These are phyloP conservation scores for Quercus robur DNA, from an alignment of 306 rosid species.

Conservation along the genomic window DNA sequence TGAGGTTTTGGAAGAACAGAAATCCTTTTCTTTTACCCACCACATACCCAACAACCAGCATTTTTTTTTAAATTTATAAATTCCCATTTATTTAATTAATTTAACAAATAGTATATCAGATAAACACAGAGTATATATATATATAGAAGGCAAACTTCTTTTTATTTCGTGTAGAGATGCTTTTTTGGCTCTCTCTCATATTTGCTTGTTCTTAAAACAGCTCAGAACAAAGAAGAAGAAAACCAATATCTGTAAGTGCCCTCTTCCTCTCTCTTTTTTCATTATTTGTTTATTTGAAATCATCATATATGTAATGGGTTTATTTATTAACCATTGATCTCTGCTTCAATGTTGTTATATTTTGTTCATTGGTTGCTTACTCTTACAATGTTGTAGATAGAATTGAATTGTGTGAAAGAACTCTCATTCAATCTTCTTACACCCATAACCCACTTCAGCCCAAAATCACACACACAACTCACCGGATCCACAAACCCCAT, in stretches of 20 bases:
- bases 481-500: too few relatives aligned
- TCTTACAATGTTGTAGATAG: neutral
- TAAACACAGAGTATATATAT: neutral
- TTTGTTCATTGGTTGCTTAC: neutral
- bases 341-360: too few relatives aligned
- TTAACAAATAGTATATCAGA: neutral
- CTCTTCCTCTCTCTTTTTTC: slow-evolving; percentile 12
- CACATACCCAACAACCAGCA: slow-evolving; percentile 31
- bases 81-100: neutral
- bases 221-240: neutral
- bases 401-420: neutral
- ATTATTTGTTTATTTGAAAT: neutral
- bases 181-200: slow-evolving; percentile 27
- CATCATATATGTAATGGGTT: neutral
- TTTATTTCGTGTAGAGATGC: slow-evolving; percentile 16
- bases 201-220: slow-evolving; percentile 28
- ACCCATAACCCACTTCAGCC: too few relatives aligned
- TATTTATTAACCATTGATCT: neutral
- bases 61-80: neutral
- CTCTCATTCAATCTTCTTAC: neutral
- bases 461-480: too few relatives aligned
- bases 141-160: slow-evolving; percentile 18
- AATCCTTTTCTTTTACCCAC: slow-evolving; percentile 28
- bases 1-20: slow-evolving; percentile 45
- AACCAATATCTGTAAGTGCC: slow-evolving; percentile 33